Evolutionary conservation across 2,329 filamentous ascomycete species (phyloP).

Genomic region (Fusarium proliferatum): DNA sequence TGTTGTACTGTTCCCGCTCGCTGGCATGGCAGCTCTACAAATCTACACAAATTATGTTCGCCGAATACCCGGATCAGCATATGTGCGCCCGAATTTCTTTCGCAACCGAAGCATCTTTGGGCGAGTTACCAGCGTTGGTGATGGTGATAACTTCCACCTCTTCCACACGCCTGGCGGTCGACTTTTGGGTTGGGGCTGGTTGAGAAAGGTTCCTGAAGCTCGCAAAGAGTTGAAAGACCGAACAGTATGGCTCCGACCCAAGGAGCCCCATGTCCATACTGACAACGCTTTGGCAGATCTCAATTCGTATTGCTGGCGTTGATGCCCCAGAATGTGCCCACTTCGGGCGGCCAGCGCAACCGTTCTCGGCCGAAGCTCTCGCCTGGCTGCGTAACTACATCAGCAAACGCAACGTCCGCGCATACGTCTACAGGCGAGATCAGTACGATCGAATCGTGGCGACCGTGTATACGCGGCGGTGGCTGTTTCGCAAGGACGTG

Average conservation of each 20-base stretch:
- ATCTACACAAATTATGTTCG: conserved; percentile 83
- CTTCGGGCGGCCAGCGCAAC: conserved; percentile 90
- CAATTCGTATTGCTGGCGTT: conserved; percentile 88
- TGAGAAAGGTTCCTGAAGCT: conserved; percentile 77
- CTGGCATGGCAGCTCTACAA: conserved; percentile 53
- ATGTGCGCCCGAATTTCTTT: conserved; percentile 81
- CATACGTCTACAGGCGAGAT: conserved; percentile 84
- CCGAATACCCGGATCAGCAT: conserved; percentile 80
- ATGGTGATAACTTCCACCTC: conserved; percentile 94
- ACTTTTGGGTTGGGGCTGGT: conserved; percentile 91
- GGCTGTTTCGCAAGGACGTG: conserved; percentile 80
- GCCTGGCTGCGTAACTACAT: conserved; percentile 83
- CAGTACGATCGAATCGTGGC: conserved; percentile 94
- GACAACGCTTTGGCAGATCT: conserved; percentile 67
- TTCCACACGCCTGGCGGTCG: conserved; percentile 95
- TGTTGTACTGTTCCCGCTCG: conserved; percentile 52
- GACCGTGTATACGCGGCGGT: conserved; percentile 79
- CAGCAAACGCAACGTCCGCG: conserved; percentile 77
- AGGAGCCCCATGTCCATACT: conserved; percentile 15
- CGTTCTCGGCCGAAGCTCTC: conserved; percentile 82
- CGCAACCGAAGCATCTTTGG: conserved; percentile 82
- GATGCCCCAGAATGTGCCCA: conserved; percentile 95
- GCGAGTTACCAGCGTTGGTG: conserved; percentile 90
- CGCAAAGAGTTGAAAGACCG: conserved; percentile 77
- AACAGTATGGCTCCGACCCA: conserved; percentile 68